Evolutionary conservation across 202 grass and related monocot genomes (phyloP).

Genomic region (Tripidium arundinaceum): DNA sequence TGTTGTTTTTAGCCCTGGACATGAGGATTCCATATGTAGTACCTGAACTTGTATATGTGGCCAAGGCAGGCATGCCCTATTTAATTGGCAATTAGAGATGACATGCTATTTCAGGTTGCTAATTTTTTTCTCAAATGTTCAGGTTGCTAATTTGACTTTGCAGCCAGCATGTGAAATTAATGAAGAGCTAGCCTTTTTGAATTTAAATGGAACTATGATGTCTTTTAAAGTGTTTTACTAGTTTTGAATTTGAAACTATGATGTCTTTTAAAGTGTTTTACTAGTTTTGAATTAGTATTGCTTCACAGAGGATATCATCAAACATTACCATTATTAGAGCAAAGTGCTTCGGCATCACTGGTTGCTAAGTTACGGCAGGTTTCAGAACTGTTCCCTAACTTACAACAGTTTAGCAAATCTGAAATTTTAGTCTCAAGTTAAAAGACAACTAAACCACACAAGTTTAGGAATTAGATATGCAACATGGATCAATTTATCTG

Average conservation of each 20-base stretch:
- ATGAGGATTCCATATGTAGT: background rate
- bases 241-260: background rate
- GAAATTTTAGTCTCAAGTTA: background rate
- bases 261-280: background rate
- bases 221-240: background rate
- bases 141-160: background rate
- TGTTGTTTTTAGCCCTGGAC: background rate
- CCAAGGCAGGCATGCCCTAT: background rate
- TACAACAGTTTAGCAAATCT: background rate
- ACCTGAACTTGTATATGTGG: background rate
- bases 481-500: constrained; percentile 6
- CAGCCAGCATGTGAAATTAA: background rate
- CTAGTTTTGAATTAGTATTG: background rate
- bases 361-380: background rate
- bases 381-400: background rate
- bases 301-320: background rate
- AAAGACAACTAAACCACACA: background rate
- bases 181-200: background rate
- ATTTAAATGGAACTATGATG: background rate
- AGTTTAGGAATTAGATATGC: background rate
- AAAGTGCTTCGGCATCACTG: background rate
- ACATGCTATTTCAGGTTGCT: background rate
- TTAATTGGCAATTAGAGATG: background rate
- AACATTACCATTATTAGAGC: background rate
- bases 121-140: background rate